Conservation (phyloP, 176 grass and related monocot genomes). For the Eremochloa ophiuroides region DNA sequence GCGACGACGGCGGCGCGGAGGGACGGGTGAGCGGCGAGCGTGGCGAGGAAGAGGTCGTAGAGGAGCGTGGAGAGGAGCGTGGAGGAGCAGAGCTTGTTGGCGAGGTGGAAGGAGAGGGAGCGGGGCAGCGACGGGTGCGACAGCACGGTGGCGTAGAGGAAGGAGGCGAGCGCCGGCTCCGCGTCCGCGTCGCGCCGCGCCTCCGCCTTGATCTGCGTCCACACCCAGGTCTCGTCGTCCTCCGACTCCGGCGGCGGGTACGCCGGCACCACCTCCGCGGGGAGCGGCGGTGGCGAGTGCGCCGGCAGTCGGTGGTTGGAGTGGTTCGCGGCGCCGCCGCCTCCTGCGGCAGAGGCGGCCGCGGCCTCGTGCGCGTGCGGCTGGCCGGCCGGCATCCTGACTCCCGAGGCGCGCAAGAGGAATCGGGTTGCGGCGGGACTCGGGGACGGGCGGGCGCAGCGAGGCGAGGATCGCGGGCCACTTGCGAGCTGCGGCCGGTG, state of each 20-base stretch:
- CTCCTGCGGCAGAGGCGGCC: not conserved
- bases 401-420: not conserved
- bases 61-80: constrained; percentile 88
- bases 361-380: constrained; percentile 15
- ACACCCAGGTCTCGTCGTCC: constrained; percentile 81
- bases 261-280: constrained; percentile 40
- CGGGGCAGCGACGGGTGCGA: constrained; percentile 83
- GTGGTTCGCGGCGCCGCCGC: not conserved
- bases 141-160: constrained; percentile 90
- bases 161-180: constrained; percentile 86
- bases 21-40: constrained; percentile 50
- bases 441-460: not conserved
- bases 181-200: constrained; percentile 73
- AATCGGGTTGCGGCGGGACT: not conserved
- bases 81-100: constrained; percentile 96
- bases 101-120: constrained; percentile 94
- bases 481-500: not conserved
- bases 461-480: not conserved
- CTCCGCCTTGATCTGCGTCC: constrained; percentile 93
- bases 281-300: constrained; percentile 17
- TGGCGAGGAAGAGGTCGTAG: constrained; percentile 88
- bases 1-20: constrained; percentile 59
- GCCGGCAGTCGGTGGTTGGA: not conserved
- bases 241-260: constrained; percentile 83
- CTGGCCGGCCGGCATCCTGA: constrained; percentile 50